Base-by-base conservation (phyloP, 2,329 filamentous ascomycete genomes). In the Fusarium buharicum region DNA sequence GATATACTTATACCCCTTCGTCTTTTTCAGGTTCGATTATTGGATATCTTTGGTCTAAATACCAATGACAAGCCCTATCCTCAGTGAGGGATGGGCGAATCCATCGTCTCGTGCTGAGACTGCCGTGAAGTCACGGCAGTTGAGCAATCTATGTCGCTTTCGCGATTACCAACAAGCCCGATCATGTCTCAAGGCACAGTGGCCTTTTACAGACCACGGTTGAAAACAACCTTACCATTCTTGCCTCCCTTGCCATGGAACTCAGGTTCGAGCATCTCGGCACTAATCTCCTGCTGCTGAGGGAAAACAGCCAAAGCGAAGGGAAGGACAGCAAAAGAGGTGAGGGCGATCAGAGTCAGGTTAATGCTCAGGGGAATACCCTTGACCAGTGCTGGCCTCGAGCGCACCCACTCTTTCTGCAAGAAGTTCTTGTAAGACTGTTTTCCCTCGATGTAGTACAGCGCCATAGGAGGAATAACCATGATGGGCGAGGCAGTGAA, bases 401-500 rank as follows among this genome's bases (percentile, higher is more conserved):
- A 81, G 79, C 88, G 87, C 69, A 98, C 78, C 92, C 92, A 98
- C 57, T 89, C 83, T 47, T 87, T 91, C 77, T 88, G 85, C 69
- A 78, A 67, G 34, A 78, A 53, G 34, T 70, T 72, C 68, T 67
- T 70, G 50, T 78, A 78, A 39, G 72, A 70, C 66, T 76, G 74
- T 69, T 74, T 76, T 27, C 70, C 68, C 82, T 99, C 93, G 69
- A 99, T 81, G 67, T 88, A 84, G 48, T 98, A 90, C 50, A 99
- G 84, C 20, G 96, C 79, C 73, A 99, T 81, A 18, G 95, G 92
- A 37, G 95, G 95, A 40, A 99, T 82, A 13, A 96, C 93, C 95
- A 99, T 99, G 79, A 99, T 95, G 11, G 95, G 95, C 12, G 91
- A 96, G 59, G 92, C 91, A 77, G 98, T 99, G 70, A 98, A 83